Percentiles rank a stretch among this genome's conserved stretches.
Conservation (phyloP, 768 basidiomycete species). For the Psilocybe cubensis region DNA sequence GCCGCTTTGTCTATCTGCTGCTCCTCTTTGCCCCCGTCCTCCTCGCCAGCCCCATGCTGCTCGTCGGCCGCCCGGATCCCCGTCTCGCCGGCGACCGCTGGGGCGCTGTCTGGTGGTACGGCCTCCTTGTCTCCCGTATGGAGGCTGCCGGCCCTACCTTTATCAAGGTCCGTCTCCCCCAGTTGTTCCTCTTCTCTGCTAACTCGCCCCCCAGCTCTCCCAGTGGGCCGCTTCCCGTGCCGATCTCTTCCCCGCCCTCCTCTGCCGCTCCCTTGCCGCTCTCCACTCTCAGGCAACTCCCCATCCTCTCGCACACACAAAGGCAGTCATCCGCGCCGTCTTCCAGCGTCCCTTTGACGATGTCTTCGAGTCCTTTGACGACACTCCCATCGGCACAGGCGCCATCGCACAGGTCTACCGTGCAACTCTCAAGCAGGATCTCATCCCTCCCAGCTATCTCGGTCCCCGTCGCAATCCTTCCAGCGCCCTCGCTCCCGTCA, state of each 20-base stretch:
- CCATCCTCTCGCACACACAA: constrained; percentile 82
- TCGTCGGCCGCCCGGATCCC: constrained; percentile 61
- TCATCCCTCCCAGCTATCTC: constrained; percentile 86
- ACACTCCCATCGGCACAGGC: constrained; percentile 91
- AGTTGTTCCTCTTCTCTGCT: constrained; percentile 1
- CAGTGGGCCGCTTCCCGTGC: constrained; percentile 98
- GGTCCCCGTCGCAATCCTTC: constrained; percentile 68
- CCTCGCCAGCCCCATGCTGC: constrained; percentile 79
- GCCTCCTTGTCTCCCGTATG: constrained; percentile 87
- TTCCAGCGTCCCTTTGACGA: constrained; percentile 85
- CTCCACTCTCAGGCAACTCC: constrained; percentile 88
- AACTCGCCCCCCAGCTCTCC: constrained; percentile 61
- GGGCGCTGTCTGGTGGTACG: constrained; percentile 99
- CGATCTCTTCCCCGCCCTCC: constrained; percentile 86
- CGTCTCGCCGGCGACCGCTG: constrained; percentile 75
- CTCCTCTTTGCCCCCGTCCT: constrained; percentile 89
- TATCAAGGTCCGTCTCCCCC: constrained; percentile 73
- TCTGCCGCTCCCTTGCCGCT: constrained; percentile 84
- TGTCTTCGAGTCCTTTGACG: constrained; percentile 90
- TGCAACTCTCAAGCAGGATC: constrained; percentile 80
- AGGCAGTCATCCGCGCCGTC: constrained; percentile 76
- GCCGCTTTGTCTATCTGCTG: constrained; percentile 83
- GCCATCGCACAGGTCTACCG: constrained; percentile 99
- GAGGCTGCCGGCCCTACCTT: constrained; percentile 95
- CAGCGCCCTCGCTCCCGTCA: constrained; percentile 50